phyloP scores from a whole-genome alignment of 805 yeast genomes.

The Priceomyces castillae region DNA sequence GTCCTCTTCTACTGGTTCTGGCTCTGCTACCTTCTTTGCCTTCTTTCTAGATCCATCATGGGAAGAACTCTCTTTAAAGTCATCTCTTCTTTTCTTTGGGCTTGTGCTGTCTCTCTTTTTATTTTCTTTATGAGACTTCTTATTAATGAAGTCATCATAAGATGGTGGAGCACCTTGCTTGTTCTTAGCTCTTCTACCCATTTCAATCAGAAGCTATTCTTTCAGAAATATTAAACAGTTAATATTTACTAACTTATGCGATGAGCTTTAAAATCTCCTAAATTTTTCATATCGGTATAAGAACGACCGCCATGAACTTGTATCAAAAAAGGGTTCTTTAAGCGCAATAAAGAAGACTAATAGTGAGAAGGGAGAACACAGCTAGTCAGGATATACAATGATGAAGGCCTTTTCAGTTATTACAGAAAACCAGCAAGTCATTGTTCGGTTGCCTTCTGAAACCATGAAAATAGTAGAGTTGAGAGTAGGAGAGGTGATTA shows the following conservation, averaged over 20 bases:
- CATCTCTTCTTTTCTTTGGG: constrained; percentile 6
- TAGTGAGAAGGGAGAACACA: neutral
- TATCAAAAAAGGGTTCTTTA: neutral
- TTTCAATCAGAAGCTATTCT: constrained; percentile 19
- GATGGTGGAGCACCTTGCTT: constrained; percentile 93
- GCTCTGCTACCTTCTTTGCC: constrained; percentile 28
- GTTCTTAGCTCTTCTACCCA: constrained; percentile 93
- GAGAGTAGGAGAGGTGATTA: constrained; percentile 55
- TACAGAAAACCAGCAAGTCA: constrained; percentile 49
- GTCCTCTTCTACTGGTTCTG: constrained; percentile 56
- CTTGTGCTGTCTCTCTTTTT: constrained; percentile 27
- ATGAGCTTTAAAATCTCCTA: constrained; percentile 9
- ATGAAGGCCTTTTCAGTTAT: constrained; percentile 23
- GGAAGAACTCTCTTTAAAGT: constrained; percentile 4
- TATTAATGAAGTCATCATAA: constrained; percentile 70
- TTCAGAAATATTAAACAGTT: neutral
- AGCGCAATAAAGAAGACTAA: neutral
- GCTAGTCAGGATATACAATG: neutral
- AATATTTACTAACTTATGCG: constrained; percentile 6
- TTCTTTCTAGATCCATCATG: constrained; percentile 7
- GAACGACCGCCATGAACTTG: constrained; percentile 8
- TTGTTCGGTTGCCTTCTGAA: constrained; percentile 79
- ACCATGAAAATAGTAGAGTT: constrained; percentile 72
- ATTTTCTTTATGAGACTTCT: constrained; percentile 39
- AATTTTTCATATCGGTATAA: constrained; percentile 8